A percentile compares a stretch with the other conserved stretches of the same genome.
phyloP scores from a whole-genome alignment of 1,284 basidiomycete genomes.

The Boletus sp. region DNA sequence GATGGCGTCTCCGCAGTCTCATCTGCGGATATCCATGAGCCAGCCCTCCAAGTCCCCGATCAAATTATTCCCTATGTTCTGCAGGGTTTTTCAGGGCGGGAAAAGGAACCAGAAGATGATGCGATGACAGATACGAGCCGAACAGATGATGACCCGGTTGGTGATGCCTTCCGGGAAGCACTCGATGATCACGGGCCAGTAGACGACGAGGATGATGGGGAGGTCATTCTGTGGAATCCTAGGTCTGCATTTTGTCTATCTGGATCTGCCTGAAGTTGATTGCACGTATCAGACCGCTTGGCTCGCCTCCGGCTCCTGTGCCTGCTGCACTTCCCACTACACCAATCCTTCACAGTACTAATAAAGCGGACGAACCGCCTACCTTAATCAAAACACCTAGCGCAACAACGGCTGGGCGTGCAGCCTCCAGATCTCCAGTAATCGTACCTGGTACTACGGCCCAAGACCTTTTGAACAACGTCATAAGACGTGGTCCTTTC shows the following conservation, averaged over 20 bases:
- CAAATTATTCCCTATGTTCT: slow-evolving; percentile 13
- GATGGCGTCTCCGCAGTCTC: slow-evolving; percentile 8
- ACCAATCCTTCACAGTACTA: slow-evolving; percentile 19
- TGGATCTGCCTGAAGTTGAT: slow-evolving; percentile 9
- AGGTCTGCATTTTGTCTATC: slow-evolving; percentile 37
- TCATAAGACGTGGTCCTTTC: slow-evolving; percentile 33
- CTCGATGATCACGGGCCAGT: slow-evolving; percentile 39
- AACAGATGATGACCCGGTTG: slow-evolving; percentile 80
- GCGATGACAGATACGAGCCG: slow-evolving; percentile 63
- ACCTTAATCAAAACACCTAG: slow-evolving; percentile 16
- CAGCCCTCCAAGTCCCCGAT: slow-evolving; percentile 13
- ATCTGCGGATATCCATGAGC: slow-evolving; percentile 1
- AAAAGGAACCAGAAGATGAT: slow-evolving; percentile 49
- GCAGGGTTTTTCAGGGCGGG: not conserved
- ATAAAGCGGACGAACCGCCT: slow-evolving; percentile 30
- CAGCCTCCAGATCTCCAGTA: slow-evolving; percentile 21
- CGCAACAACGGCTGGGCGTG: slow-evolving; percentile 21
- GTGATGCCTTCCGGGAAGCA: slow-evolving; percentile 68
- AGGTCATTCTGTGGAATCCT: slow-evolving; percentile 62
- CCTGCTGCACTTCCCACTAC: slow-evolving; percentile 21
- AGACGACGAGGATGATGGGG: slow-evolving; percentile 47
- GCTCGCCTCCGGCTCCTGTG: slow-evolving; percentile 32
- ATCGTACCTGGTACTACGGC: slow-evolving; percentile 47
- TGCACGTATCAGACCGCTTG: slow-evolving; percentile 28
- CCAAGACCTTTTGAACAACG: slow-evolving; percentile 57